Evolutionary conservation across 768 basidiomycete species (phyloP).

Genomic region (Pleurotus pulmonarius): DNA sequence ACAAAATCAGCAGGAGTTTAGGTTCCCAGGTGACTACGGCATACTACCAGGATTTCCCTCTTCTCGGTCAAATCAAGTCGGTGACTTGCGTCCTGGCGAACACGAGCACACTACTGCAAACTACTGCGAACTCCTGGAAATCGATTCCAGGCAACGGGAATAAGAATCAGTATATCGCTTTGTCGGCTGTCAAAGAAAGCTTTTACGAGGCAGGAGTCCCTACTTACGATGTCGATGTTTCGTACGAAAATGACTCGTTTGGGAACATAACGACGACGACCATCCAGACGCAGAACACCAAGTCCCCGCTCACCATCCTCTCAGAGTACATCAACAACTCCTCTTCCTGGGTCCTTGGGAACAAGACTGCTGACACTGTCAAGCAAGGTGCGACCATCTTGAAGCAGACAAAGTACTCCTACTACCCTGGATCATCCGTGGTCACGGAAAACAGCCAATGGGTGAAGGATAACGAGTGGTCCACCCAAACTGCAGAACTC

Average conservation of each 20-base stretch:
- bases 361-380: not conserved
- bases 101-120: not conserved
- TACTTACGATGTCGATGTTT: not conserved
- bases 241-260: not conserved
- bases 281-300: not conserved
- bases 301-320: not conserved
- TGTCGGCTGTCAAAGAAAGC: not conserved
- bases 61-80: not conserved
- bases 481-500: not conserved
- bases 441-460: not conserved
- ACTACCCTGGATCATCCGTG: not conserved
- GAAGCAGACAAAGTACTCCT: not conserved
- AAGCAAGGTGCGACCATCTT: not conserved
- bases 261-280: conserved; percentile 4
- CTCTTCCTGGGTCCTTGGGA: conserved; percentile 1
- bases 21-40: not conserved
- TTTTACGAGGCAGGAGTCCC: conserved; percentile 2
- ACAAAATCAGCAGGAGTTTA: not conserved
- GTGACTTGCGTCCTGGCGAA: conserved; percentile 1
- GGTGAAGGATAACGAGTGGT: not conserved
- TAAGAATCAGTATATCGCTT: not conserved
- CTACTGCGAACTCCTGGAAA: not conserved
- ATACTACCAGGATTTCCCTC: conserved; percentile 2
- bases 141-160: not conserved
- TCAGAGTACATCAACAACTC: not conserved